These are phyloP conservation scores for Tolypocladium tropicale DNA, from an alignment of 2,329 filamentous ascomycete genomes.

Conservation along the genomic window DNA sequence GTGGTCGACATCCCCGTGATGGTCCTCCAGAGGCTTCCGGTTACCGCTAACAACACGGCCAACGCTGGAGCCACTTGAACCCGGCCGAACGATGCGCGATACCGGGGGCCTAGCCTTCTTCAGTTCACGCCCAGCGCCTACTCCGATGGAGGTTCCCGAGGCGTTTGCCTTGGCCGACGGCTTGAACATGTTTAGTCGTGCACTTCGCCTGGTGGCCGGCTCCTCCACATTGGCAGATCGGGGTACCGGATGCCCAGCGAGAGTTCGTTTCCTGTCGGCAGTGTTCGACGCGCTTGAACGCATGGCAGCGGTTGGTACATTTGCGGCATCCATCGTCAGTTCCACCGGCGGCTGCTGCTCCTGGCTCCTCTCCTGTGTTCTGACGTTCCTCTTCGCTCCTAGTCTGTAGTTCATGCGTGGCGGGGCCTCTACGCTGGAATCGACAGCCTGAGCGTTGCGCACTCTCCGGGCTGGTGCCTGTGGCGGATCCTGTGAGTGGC, in stretches of 20 bases:
- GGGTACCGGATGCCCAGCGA: slow-evolving; percentile 70
- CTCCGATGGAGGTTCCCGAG: slow-evolving; percentile 43
- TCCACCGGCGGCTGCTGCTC: slow-evolving; percentile 21
- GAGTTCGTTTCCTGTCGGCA: slow-evolving; percentile 73
- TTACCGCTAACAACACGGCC: slow-evolving; percentile 86
- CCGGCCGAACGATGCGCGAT: slow-evolving; percentile 54
- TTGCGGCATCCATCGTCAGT: slow-evolving; percentile 28
- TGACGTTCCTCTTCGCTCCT: slow-evolving; percentile 31
- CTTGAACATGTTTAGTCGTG: slow-evolving; percentile 59
- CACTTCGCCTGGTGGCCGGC: slow-evolving; percentile 54
- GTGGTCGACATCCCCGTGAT: slow-evolving; percentile 54
- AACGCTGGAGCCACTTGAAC: slow-evolving; percentile 58
- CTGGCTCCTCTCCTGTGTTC: slow-evolving; percentile 22
- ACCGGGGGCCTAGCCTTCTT: slow-evolving; percentile 75
- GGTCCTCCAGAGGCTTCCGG: slow-evolving; percentile 61
- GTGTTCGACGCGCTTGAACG: slow-evolving; percentile 29
- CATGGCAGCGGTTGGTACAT: slow-evolving; percentile 23
- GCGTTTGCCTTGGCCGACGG: slow-evolving; percentile 58
- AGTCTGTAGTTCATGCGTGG: slow-evolving; percentile 54
- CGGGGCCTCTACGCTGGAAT: slow-evolving; percentile 45
- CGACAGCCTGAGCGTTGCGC: slow-evolving; percentile 41
- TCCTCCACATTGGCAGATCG: slow-evolving; percentile 45
- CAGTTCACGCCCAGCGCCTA: slow-evolving; percentile 56
- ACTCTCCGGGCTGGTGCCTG: slow-evolving; percentile 43
- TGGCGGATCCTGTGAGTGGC: slow-evolving; percentile 31